phyloP scores from a whole-genome alignment of 164 flowering plant genomes.

The Magnolia sinica region DNA sequence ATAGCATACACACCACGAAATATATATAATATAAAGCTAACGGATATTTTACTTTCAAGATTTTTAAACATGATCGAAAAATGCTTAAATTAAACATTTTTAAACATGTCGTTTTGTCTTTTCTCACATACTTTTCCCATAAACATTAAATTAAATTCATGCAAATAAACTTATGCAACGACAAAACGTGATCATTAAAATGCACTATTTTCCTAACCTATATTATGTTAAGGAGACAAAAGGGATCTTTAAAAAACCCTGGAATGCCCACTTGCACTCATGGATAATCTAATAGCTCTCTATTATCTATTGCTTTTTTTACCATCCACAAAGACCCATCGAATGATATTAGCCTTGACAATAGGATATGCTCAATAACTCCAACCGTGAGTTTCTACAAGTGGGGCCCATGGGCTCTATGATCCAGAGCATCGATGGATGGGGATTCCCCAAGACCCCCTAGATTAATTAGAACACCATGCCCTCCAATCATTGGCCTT shows the following conservation, averaged over 20 bases:
- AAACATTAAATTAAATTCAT: too few relatives aligned
- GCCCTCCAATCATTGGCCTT: background rate
- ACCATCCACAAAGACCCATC: background rate
- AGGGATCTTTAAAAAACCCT: background rate
- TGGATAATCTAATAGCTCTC: background rate
- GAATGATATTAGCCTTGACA: background rate
- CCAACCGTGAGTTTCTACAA: background rate
- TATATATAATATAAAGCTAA: too few relatives aligned
- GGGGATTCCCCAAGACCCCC: background rate
- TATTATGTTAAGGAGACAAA: background rate
- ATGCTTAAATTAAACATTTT: too few relatives aligned
- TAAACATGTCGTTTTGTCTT: too few relatives aligned
- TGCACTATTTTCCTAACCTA: background rate
- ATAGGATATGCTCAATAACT: background rate
- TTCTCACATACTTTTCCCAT: too few relatives aligned
- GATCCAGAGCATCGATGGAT: background rate
- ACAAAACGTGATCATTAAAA: too few relatives aligned
- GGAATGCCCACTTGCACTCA: background rate
- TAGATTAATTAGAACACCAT: background rate
- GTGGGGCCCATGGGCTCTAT: background rate
- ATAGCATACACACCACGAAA: too few relatives aligned
- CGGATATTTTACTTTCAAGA: too few relatives aligned
- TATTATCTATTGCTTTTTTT: background rate
- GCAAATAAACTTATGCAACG: too few relatives aligned
- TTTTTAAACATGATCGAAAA: too few relatives aligned